phyloP scores from a whole-genome alignment of 2,329 filamentous ascomycete genomes.

The Botryosphaeria dothidea region DNA sequence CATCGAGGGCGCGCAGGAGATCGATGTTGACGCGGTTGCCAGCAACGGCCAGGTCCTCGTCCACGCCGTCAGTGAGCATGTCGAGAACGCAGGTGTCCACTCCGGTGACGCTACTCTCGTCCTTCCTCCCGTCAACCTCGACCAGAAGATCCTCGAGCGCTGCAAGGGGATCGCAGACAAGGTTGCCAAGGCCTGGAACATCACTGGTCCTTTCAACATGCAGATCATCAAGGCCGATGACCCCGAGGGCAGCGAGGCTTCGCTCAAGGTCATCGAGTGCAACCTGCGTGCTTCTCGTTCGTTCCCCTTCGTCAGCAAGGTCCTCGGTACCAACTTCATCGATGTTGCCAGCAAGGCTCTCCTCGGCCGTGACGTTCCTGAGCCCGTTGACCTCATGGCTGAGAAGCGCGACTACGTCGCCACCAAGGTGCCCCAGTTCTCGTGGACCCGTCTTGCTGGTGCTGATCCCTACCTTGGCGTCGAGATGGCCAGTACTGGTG shows the following conservation, averaged over 20 bases:
- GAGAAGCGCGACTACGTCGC: constrained; percentile 88
- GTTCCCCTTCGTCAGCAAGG: constrained; percentile 98
- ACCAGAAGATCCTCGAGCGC: constrained; percentile 74
- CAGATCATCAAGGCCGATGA: constrained; percentile 94
- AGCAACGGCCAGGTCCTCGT: constrained; percentile 82
- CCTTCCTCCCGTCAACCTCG: constrained; percentile 80
- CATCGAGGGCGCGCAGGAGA: constrained; percentile 94
- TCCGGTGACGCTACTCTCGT: constrained; percentile 96
- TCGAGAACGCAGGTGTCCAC: constrained; percentile 97
- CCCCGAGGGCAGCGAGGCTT: constrained; percentile 71
- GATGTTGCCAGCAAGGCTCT: constrained; percentile 93
- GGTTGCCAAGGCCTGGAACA: constrained; percentile 95
- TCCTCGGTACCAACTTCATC: constrained; percentile 94
- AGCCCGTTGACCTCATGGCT: constrained; percentile 84
- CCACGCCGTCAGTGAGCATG: constrained; percentile 92
- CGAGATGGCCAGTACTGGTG: constrained; percentile 95
- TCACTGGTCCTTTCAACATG: constrained; percentile 99
- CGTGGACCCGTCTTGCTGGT: constrained; percentile 95
- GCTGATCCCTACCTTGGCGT: constrained; percentile 97
- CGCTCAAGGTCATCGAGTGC: constrained; percentile 96
- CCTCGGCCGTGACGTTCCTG: constrained; percentile 79
- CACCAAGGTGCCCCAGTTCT: constrained; percentile 98
- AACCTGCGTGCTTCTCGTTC: constrained; percentile 96
- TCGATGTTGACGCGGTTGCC: constrained; percentile 92
- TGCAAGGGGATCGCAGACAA: constrained; percentile 95